These are phyloP conservation scores for Neurospora hispaniola DNA, from an alignment of 495 filamentous ascomycete species.

Conservation along the genomic window DNA sequence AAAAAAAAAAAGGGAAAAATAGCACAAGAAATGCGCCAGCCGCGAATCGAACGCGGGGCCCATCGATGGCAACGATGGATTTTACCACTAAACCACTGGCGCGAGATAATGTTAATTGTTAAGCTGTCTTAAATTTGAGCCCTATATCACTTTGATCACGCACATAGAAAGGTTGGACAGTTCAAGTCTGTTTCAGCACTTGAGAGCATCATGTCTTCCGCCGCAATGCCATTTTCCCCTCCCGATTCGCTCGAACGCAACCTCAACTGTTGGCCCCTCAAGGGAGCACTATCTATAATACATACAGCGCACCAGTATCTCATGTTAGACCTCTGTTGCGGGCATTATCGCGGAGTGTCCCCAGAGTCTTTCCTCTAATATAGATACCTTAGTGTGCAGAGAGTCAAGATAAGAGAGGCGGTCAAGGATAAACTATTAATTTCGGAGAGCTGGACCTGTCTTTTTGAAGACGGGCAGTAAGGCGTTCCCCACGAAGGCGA, in stretches of 20 bases:
- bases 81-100: constrained; percentile 42
- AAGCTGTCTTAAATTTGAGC: neutral
- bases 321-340: neutral
- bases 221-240: neutral
- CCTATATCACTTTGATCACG: too few species aligned
- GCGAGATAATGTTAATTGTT: neutral
- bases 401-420: too few species aligned
- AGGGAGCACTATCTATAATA: too few species aligned
- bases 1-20: too few species aligned
- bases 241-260: too few species aligned
- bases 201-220: too few species aligned
- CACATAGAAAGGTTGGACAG: neutral
- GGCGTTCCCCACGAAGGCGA: too few species aligned
- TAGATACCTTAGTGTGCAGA: too few species aligned
- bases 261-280: too few species aligned
- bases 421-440: too few species aligned
- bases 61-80: constrained; percentile 45
- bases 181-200: neutral
- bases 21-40: constrained; percentile 28
- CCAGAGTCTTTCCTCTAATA: neutral
- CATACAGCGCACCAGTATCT: fast-evolving
- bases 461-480: too few species aligned
- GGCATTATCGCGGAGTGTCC: neutral
- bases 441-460: too few species aligned
- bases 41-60: constrained; percentile 43